A percentile compares a stretch with the other conserved stretches of the same genome.
phyloP scores from a whole-genome alignment of 495 filamentous ascomycete species.

The Annulohypoxylon nitens region DNA sequence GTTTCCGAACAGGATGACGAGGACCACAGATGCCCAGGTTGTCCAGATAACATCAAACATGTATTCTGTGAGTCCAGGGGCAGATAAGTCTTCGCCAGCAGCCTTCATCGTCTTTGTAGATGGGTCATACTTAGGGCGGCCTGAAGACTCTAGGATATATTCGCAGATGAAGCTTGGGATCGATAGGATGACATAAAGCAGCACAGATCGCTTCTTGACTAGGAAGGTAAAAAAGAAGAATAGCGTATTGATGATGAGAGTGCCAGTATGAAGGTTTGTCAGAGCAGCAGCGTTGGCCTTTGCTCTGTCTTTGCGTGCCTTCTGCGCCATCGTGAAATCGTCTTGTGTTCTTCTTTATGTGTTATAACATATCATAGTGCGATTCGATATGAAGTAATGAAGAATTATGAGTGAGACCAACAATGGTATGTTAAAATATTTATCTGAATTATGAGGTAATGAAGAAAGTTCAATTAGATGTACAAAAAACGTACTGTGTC shows the following conservation, averaged over 20 bases:
- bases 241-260: conserved; percentile 74
- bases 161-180: conserved; percentile 82
- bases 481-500: conserved; percentile 16
- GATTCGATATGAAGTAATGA: neutral
- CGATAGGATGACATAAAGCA: conserved; percentile 78
- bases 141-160: conserved; percentile 83
- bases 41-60: conserved; percentile 98
- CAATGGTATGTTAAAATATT: neutral
- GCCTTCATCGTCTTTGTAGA: conserved; percentile 75
- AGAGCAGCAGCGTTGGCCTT: conserved; percentile 80
- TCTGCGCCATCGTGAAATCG: conserved; percentile 71
- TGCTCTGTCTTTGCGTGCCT: conserved; percentile 93
- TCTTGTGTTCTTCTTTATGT: neutral
- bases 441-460: neutral
- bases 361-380: neutral
- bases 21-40: conserved; percentile 77
- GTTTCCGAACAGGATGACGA: conserved; percentile 78
- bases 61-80: conserved; percentile 92
- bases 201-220: conserved; percentile 74
- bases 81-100: conserved; percentile 89
- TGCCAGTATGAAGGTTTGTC: conserved; percentile 82
- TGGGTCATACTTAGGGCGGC: conserved; percentile 77
- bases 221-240: conserved; percentile 80
- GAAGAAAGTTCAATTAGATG: conserved; percentile 2
- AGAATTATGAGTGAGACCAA: neutral